Base-by-base conservation (phyloP, 139 green algal genomes). In the Haematococcus lacustris region DNA sequence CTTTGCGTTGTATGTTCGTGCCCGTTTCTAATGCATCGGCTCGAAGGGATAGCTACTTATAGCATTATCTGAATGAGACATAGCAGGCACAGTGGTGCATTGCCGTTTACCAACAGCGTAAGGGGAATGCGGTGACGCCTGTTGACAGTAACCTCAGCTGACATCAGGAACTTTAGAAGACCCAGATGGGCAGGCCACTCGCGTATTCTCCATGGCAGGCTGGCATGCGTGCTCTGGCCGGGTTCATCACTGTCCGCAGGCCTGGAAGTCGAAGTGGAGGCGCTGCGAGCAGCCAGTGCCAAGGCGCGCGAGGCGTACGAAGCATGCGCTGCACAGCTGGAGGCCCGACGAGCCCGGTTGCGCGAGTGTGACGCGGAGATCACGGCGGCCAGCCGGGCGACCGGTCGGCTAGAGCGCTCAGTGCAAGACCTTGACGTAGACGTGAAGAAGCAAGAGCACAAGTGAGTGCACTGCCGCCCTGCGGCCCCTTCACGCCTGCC, bases 351-450 rank as follows among this genome's bases (percentile, higher is more conserved):
- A 6, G 79, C 73, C 13, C 81, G 84, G 0, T 66, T 97, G 43
- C 71, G 75, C 50, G 85, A 93, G 76, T 96, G 90, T 72, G 93
- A 98, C 72, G 57, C 70, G 1, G 90, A 96, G 79, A 92, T 94
- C 65, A 63, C 62, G 23, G 73, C n/a, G n/a, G n/a, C n/a, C n/a
- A n/a, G n/a, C n/a, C n/a, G n/a, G n/a, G n/a, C n/a, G n/a, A n/a
- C n/a, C n/a, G n/a, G n/a, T n/a, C n/a, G 67, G 65, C 40, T 66
- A 21, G 38, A n/a, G 35, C 37, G 69, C 13, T 23, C 66, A 9
- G 64, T 80, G n/a, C 32, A 63, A 25, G 77, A 78, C 7, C 33
- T 73, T n/a, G 81, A 83, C 34, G 67, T 70, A 41, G 67, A 74
- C 37, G 57, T 28, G 2, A 51, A 37, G 26, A 74, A 67, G 69